A percentile compares a stretch with the other conserved stretches of the same genome.
phyloP scores from a whole-genome alignment of 768 basidiomycete genomes.

The Termitomyces sp. region DNA sequence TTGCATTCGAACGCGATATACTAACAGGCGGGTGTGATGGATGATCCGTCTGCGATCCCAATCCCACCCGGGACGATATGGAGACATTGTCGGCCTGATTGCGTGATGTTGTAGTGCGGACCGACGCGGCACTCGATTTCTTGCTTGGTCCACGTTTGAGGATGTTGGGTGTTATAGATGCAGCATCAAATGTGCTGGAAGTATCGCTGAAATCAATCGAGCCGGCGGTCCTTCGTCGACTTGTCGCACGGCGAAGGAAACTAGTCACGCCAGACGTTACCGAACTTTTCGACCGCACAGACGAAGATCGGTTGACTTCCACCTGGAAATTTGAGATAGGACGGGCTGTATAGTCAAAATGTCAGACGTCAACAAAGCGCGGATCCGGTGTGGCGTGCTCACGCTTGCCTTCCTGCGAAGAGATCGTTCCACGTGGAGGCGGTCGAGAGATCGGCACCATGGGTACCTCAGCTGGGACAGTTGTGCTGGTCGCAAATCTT shows the following conservation, averaged over 20 bases:
- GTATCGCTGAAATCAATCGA: slow-evolving; percentile 44
- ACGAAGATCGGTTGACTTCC: slow-evolving; percentile 42
- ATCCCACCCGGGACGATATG: slow-evolving; percentile 36
- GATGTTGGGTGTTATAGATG: slow-evolving; percentile 31
- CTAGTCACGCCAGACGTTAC: slow-evolving; percentile 45
- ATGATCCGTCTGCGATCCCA: slow-evolving; percentile 24
- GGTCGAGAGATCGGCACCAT: slow-evolving; percentile 49
- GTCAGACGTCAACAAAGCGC: slow-evolving; percentile 3
- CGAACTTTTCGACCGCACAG: slow-evolving; percentile 48
- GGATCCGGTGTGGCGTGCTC: slow-evolving; percentile 13
- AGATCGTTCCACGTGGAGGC: slow-evolving; percentile 24
- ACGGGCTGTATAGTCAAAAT: slow-evolving; percentile 20
- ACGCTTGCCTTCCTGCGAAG: slow-evolving; percentile 27
- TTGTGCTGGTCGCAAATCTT: slow-evolving; percentile 55
- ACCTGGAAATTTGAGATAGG: slow-evolving; percentile 36
- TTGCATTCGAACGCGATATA: slow-evolving; percentile 37
- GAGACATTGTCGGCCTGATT: slow-evolving; percentile 33
- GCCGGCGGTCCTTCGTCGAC: slow-evolving; percentile 25
- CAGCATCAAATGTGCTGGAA: slow-evolving; percentile 37
- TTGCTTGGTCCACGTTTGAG: slow-evolving; percentile 38
- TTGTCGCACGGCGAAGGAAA: slow-evolving; percentile 46
- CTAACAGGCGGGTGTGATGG: slow-evolving; percentile 22
- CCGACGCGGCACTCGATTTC: slow-evolving; percentile 44
- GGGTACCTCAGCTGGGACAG: slow-evolving; percentile 57
- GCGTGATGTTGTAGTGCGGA: slow-evolving; percentile 38